Conservation (phyloP, 148 eudicot species). For the Simmondsia chinensis region DNA sequence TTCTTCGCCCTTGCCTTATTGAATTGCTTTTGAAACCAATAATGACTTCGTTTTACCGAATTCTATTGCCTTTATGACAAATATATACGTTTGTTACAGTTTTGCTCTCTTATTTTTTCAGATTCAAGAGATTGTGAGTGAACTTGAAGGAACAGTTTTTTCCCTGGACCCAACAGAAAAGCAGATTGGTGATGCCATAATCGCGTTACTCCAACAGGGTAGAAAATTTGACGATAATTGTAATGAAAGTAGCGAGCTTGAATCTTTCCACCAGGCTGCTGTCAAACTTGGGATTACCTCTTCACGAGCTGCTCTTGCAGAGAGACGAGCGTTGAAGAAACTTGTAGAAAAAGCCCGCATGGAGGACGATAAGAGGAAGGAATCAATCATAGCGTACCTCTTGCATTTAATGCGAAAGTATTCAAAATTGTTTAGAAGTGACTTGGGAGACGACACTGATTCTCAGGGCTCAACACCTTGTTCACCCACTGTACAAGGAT, state of each 20-base stretch:
- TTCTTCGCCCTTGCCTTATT: too few relatives aligned
- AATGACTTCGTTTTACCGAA: too few relatives aligned
- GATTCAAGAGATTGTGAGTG: constrained; percentile 61
- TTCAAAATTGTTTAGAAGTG: constrained; percentile 85
- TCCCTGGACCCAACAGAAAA: constrained; percentile 75
- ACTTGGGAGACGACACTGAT: constrained; percentile 86
- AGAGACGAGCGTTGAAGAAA: constrained; percentile 85
- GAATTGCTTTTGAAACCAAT: too few relatives aligned
- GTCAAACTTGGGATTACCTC: constrained; percentile 80
- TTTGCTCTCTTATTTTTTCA: constrained; percentile 18
- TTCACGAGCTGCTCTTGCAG: constrained; percentile 86
- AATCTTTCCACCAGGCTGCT: constrained; percentile 86
- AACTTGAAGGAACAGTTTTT: constrained; percentile 60
- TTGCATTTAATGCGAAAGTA: constrained; percentile 88
- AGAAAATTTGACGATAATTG: constrained; percentile 62
- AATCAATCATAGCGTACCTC: constrained; percentile 84
- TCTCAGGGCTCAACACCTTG: constrained; percentile 98
- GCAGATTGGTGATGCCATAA: constrained; percentile 85
- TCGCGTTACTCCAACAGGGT: constrained; percentile 78
- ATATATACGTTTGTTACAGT: too few relatives aligned
- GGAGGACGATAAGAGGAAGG: constrained; percentile 93
- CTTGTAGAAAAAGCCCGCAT: constrained; percentile 74
- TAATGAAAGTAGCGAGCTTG: constrained; percentile 67
- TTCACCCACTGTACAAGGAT: constrained; percentile 79
- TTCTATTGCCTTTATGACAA: too few relatives aligned